Conservation (phyloP, 495 filamentous ascomycete species). For the Durotheca rogersii region DNA sequence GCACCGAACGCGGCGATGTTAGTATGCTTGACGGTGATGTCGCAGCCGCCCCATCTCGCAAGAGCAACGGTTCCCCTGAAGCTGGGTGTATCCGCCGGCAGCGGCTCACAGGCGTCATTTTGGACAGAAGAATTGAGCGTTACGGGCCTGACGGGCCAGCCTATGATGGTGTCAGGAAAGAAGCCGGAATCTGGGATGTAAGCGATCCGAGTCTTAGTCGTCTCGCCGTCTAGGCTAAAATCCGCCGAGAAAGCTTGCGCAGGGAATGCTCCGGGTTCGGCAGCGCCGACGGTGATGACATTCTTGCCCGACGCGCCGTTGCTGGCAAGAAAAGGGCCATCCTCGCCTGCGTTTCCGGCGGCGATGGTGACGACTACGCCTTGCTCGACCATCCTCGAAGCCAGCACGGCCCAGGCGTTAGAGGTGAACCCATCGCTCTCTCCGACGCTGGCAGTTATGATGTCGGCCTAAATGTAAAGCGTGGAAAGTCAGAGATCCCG, state of each 20-base stretch:
- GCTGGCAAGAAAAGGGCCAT: slow-evolving; percentile 36
- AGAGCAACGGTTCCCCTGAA: slow-evolving; percentile 43
- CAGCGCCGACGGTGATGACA: slow-evolving; percentile 34
- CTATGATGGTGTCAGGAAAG: slow-evolving; percentile 10
- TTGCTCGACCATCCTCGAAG: slow-evolving; percentile 36
- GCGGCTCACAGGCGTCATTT: slow-evolving; percentile 26
- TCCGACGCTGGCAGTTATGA: slow-evolving; percentile 39
- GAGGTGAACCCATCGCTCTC: slow-evolving; percentile 33
- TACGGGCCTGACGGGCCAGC: slow-evolving; percentile 27
- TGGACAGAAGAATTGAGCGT: slow-evolving; percentile 22
- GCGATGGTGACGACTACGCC: slow-evolving; percentile 39
- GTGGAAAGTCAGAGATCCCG: too few species aligned
- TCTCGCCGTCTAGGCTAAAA: slow-evolving; percentile 29
- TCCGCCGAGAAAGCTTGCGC: slow-evolving; percentile 33
- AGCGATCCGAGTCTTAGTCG: slow-evolving; percentile 28
- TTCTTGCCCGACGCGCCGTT: slow-evolving; percentile 35
- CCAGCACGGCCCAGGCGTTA: slow-evolving; percentile 36
- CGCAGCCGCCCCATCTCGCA: slow-evolving; percentile 38
- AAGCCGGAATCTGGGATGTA: slow-evolving; percentile 16
- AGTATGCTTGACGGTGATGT: slow-evolving; percentile 22
- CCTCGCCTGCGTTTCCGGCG: slow-evolving; percentile 37
- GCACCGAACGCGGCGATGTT: slow-evolving; percentile 33
- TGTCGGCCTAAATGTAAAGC: slow-evolving; percentile 40
- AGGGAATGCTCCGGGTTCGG: slow-evolving; percentile 26
- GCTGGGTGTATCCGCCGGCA: slow-evolving; percentile 35